These are phyloP conservation scores for Catharanthus roseus DNA, from an alignment of 257 asterid genomes.

Conservation along the genomic window DNA sequence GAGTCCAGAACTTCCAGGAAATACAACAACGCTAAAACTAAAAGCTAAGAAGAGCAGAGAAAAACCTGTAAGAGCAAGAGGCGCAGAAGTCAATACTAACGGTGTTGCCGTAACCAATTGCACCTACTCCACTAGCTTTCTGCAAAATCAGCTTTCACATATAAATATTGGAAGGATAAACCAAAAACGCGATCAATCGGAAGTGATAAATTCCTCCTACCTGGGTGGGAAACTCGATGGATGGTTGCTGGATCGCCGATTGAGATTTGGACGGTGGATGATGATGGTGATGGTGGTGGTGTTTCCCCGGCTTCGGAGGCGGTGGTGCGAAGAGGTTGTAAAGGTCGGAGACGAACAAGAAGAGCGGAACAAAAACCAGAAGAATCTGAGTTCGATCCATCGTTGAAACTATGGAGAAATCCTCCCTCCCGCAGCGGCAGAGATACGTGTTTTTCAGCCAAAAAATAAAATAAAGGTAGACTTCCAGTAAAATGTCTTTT, in stretches of 20 bases:
- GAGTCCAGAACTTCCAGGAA: not conserved
- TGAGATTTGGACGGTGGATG: conserved; percentile 6
- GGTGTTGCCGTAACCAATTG: conserved; percentile 68
- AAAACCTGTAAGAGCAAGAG: conserved; percentile 86
- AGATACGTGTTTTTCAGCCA: too few relatives aligned
- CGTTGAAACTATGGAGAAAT: not conserved
- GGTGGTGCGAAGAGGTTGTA: conserved; percentile 71
- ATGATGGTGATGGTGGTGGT: conserved; percentile 42
- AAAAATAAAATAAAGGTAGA: too few relatives aligned
- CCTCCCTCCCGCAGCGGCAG: too few relatives aligned
- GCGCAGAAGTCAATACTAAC: conserved; percentile 82
- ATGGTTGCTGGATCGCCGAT: conserved; percentile 31
- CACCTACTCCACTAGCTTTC: conserved; percentile 51
- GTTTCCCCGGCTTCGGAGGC: conserved; percentile 52
- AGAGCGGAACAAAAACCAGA: conserved; percentile 69
- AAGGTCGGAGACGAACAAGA: conserved; percentile 79
- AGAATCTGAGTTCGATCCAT: conserved; percentile 90
- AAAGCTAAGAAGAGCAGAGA: not conserved
- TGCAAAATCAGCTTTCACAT: conserved; percentile 28
- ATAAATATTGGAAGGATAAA: not conserved
- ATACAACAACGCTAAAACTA: not conserved
- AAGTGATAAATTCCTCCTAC: too few relatives aligned
- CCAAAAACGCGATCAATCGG: too few relatives aligned
- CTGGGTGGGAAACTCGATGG: conserved; percentile 65
- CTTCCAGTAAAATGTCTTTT: too few relatives aligned